Evolutionary conservation across 441 rosid species (phyloP), one percentile per base, ranked within the genome.

Genomic region (Melastoma candidum): DNA sequence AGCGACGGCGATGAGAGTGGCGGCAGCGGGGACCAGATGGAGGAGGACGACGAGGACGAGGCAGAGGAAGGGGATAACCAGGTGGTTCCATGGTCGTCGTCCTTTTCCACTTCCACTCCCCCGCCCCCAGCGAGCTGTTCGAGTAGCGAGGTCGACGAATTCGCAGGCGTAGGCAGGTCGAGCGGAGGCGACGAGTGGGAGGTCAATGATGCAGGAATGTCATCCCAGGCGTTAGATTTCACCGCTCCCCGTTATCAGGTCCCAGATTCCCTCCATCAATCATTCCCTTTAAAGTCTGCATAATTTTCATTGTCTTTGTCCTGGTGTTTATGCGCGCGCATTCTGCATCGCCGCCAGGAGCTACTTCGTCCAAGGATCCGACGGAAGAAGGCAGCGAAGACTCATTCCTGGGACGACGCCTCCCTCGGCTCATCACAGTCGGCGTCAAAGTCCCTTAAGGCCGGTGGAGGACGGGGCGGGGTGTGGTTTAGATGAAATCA

Each of bases 31-130:
- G 43, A n/a, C 0, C 71, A 53, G 0, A 69, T 7, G 14, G 77
- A 63, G 2, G 68, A 51, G 12, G 59, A 26, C 7, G 14, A 36
- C 46, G 55, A 27, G 2, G 63, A 43, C 2, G 58, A 27, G 12
- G 79, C 59, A 0, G 83, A 59, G 48, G 79, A 72, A 12, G 80
- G 72, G 2, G 88, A 82, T 43, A 84, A 84, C 74, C 94, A 87
- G 70, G 92, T 81, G 32, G 95, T 86, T 27, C 95, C 92, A 9
- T 79, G 74, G 95, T 69, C 66, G 46, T 48, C 60, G 32, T 26
- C 54, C 41, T 32, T 32, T 32, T 32, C 41, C 5, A 4, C 41
- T 8, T 71, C 76, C 14, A 70, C 73, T 5, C 46, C 56, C 9
- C 82, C 95, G 41, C 73, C 83, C 54, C 39, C 71, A 36, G 55